Evolutionary conservation across 1,139 yeast species (phyloP), one percentile per base, ranked within the genome.

Genomic region (Magnusiomyces tetraspermus): DNA sequence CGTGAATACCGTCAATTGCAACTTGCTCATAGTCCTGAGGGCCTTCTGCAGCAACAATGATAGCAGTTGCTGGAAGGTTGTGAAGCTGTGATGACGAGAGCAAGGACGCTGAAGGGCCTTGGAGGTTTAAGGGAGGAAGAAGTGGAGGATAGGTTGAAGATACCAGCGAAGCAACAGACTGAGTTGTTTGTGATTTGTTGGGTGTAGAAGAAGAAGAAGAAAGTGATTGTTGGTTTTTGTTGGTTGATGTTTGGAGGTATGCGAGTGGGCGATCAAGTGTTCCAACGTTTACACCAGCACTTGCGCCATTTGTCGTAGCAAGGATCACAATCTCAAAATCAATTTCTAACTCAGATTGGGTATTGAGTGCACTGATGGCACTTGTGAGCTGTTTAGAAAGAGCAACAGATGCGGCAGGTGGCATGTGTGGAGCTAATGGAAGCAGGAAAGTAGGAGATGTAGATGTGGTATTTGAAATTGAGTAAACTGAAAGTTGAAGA

Each of bases 31-130:
- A 60, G 21, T 63, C 67, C 42, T 56, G 59, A 2, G 65, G 66
- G 5, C 69, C 69, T 43, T 65, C 68, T 13, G 62, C 64, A 11
- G 58, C 59, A 13, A 65, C 61, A 3, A 60, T 55, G 19, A 65
- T 47, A 1, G 62, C 67, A 1, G 52, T 42, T 1, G 61, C 59
- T 2, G 61, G 57, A 10, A 59, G 48, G 8, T 50, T 38, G 1
- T 23, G 36, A 6, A 52, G 42, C 40, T 61, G 59, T 36, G 61
- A 56, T 3, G 54, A 53, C 6, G 63, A 43, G 23, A 65, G 43
- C 10, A 65, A 43, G 13, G 63, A 57, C 0, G 68, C 69, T 4
- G 60, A 53, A 0, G 59, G 58, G 1, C 69, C 69, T 2, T 65
- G 56, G 10, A 64, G 38, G 50, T 60, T 54, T 44, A 58, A 58